Evolutionary conservation across 2,329 filamentous ascomycete species (phyloP).

Genomic region (Monosporascus ibericus): DNA sequence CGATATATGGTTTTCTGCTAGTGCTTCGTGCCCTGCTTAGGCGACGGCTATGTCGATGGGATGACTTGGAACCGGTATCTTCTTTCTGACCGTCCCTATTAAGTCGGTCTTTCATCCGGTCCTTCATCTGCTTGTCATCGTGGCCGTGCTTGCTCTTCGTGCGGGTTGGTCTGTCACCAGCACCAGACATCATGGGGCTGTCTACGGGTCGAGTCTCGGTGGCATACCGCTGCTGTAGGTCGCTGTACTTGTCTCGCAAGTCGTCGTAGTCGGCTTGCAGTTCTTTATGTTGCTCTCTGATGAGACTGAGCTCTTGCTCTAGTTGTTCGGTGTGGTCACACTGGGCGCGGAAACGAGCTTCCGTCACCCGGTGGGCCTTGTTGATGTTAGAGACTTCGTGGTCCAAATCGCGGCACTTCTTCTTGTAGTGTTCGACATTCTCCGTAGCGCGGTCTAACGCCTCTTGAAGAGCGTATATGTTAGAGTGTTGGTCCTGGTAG

Average conservation of each 20-base stretch:
- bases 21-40: slow-evolving; percentile 6
- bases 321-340: slow-evolving; percentile 10
- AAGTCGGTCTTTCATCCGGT: slow-evolving; percentile 7
- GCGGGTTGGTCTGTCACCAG: slow-evolving; percentile 5
- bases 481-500: slow-evolving; percentile 12
- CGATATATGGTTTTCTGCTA: slow-evolving; percentile 14
- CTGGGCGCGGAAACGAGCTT: slow-evolving; percentile 10
- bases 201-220: slow-evolving; percentile 2
- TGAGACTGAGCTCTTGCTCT: slow-evolving; percentile 4
- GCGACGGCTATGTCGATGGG: slow-evolving; percentile 8
- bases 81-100: slow-evolving; percentile 2
- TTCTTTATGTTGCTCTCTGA: slow-evolving; percentile 7
- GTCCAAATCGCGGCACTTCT: slow-evolving; percentile 7
- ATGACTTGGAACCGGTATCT: slow-evolving; percentile 5
- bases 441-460: slow-evolving; percentile 13
- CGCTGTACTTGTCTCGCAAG: slow-evolving; percentile 5
- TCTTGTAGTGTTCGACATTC: slow-evolving; percentile 11
- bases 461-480: slow-evolving; percentile 13
- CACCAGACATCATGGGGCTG: not conserved
- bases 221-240: slow-evolving; percentile 5
- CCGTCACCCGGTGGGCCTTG: slow-evolving; percentile 8
- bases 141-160: slow-evolving; percentile 9
- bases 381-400: slow-evolving; percentile 8
- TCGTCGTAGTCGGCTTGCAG: not conserved
- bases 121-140: slow-evolving; percentile 4